Base-by-base conservation (phyloP, 768 basidiomycete species). In the Termitomyces sp. region DNA sequence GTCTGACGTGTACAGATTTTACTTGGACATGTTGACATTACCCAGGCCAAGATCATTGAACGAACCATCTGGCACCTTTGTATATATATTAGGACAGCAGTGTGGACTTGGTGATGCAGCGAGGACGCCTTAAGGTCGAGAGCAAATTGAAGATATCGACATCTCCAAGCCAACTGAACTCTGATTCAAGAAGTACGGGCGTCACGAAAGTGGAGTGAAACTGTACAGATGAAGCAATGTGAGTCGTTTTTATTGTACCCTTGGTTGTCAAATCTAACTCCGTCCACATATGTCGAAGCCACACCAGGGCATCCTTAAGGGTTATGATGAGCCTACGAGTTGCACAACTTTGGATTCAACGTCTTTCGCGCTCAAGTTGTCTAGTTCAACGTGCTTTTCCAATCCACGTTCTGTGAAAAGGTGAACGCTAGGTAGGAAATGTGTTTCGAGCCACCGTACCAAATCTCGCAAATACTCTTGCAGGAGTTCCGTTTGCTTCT, bases 401-500 rank as follows among this genome's bases (percentile, higher is more conserved):
- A 87, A 79, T 47, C 92, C 92, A 53, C 80, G 82, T 71, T 92
- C 92, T 94, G 69, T 26, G 31, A 49, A 46, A 22, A 39, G 43
- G 49, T 61, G 58, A 58, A 58, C 37, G 58, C 37, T 56, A 34
- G 51, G 44, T 52, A 39, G 44, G 36, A 36, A 32, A 54, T 59
- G 62, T 42, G 55, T 31, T 31, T 24, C 47, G 22, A 36, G 53
- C 47, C 59, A 16, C 71, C 89, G 70, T 73, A 94, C 92, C 91
- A 68, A 90, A 94, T 66, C 92, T 79, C 53, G 88, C 91, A 79
- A 92, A 94, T 47, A 82, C 83, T 67, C 92, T 79, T 60, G 90
- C 90, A 37, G 89, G 90, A 8, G 89, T 91, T 37, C 85, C 88
- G 53, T 74, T 76, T 16, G 90, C 92, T 72, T 92, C 88, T 64